Base-by-base conservation (phyloP, 1,139 yeast genomes). In the Zygoascus meyerae region DNA sequence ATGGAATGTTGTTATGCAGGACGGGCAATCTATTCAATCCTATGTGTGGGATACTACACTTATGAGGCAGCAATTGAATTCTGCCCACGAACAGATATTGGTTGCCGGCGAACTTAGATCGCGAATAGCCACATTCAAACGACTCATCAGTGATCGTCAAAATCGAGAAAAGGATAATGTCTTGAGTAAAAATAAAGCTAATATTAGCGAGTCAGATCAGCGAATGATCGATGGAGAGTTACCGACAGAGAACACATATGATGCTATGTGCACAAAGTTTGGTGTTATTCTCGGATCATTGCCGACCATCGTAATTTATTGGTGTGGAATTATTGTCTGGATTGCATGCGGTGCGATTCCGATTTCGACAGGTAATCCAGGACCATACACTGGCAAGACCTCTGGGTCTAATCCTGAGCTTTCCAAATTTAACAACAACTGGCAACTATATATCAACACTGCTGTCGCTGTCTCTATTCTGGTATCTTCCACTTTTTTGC, bases 1-100 rank as follows among this genome's bases (percentile, higher is more conserved):
- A 40, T 69, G 73, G 73, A 72, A 69, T 53, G 67, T 69, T 37
- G 66, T 65, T 3, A 68, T 69, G 69, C 70, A 67, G 48, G 72
- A 69, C 55, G 72, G 70, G 14, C 69, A 66, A 50, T 66, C 72
- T 0, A 65, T 69, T 42, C 72, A 67, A 48, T 56, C 68, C 43
- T 68, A 68, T 51, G 49, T 67, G 29, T 68, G 70, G 66, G 72
- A 69, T 48, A 66, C 73, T 0, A 52, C 69, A 14, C 52, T 69
- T 42, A 69, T 66, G 69, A 64, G 73, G 52, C 72, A 69, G 50
- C 73, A 69, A 48, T 50, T 66, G 44, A 63, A 62, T 45, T 56
- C 58, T 17, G 50, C 54, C 33, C 52, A 53, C 12, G 52, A 45
- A 14, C 45, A 57, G 18, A 46, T 59, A n/a, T 38, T 44, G 9